A percentile compares a stretch with the other conserved stretches of the same genome.
phyloP scores from a whole-genome alignment of 176 grass and related monocot genomes.

The Oropetium thomaeum region DNA sequence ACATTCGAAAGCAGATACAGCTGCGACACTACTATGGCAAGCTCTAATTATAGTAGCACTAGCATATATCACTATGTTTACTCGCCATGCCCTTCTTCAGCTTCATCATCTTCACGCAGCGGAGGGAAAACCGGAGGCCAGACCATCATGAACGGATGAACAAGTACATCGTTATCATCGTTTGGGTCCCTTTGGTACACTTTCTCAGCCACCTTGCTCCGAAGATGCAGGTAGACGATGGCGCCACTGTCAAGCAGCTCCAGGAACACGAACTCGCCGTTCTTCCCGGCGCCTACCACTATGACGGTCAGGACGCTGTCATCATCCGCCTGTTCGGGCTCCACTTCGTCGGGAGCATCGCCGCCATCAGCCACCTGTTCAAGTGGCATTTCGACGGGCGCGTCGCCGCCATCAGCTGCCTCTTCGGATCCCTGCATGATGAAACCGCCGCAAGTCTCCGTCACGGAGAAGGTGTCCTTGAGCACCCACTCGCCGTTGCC shows the following conservation, averaged over 20 bases:
- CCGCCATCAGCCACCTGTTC: background rate
- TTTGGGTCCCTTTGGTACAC: background rate
- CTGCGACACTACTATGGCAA: too few species aligned
- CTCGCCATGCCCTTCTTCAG: background rate
- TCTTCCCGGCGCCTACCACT: background rate
- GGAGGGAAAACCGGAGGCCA: conserved; percentile 13
- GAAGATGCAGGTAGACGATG: conserved; percentile 5
- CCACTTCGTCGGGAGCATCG: background rate
- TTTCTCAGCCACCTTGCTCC: conserved; percentile 12
- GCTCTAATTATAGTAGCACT: background rate
- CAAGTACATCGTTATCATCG: background rate
- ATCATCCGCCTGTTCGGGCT: background rate
- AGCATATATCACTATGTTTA: background rate
- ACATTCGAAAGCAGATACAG: background rate
- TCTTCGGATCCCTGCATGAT: background rate
- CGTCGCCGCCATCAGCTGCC: background rate
- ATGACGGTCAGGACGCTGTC: too few species aligned
- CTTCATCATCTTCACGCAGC: background rate
- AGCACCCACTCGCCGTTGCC: background rate
- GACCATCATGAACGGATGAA: conserved; percentile 13
- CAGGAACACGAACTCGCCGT: background rate
- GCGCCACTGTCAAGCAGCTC: background rate
- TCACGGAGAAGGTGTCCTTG: background rate
- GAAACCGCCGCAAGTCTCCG: background rate
- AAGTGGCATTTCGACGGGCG: background rate